phyloP scores from a whole-genome alignment of 1,139 yeast species.

The Suhomyces bolitotheri region DNA sequence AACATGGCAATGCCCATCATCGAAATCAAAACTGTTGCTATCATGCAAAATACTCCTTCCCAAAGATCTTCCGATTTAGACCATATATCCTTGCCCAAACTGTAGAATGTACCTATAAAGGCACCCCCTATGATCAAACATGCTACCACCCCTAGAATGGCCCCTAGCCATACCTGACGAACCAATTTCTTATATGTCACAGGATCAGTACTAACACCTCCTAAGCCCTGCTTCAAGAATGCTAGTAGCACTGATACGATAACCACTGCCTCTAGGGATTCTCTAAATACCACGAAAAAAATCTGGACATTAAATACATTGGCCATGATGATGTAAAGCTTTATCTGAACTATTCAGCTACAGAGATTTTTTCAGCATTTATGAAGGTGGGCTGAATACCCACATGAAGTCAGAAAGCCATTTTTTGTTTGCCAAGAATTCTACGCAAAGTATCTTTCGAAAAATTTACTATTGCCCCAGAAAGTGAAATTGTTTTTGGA shows the following conservation, averaged over 20 bases:
- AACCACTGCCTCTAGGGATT: constrained; percentile 84
- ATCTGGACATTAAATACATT: constrained; percentile 55
- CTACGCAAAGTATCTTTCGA: no score
- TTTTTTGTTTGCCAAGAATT: no score
- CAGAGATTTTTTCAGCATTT: no score
- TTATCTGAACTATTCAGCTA: constrained; percentile 1
- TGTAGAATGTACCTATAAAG: constrained; percentile 26
- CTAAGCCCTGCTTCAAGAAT: constrained; percentile 83
- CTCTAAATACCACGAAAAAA: constrained; percentile 88
- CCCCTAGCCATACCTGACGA: constrained; percentile 28
- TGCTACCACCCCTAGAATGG: constrained; percentile 22
- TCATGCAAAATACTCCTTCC: constrained; percentile 31
- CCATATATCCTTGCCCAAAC: constrained; percentile 24
- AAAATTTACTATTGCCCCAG: no score
- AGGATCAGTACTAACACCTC: constrained; percentile 50
- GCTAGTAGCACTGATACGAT: constrained; percentile 88
- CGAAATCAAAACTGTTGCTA: constrained; percentile 28
- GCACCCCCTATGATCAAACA: constrained; percentile 28
- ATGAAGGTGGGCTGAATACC: no score
- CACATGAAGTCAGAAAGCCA: no score
- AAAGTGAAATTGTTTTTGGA: no score
- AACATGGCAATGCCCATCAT: constrained; percentile 31
- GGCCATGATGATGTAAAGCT: constrained; percentile 34
- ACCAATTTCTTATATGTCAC: constrained; percentile 58
- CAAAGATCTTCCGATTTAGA: constrained; percentile 28